Percentiles rank a stretch among this genome's conserved stretches.
Conservation (phyloP, 306 rosid genomes). For the Dalbergia oliveri region DNA sequence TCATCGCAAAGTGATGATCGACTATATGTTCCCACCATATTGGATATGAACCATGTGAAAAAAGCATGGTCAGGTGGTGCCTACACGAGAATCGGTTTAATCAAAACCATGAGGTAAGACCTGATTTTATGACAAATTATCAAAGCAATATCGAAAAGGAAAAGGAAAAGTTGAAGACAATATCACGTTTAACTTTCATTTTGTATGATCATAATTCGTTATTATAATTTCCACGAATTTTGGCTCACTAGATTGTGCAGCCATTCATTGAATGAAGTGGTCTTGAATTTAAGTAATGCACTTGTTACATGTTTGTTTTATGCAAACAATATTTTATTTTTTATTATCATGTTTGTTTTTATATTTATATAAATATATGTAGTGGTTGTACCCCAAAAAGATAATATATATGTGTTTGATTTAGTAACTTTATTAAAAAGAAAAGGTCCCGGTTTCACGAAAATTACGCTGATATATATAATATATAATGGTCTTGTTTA, state of each 20-base stretch:
- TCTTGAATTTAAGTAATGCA: neutral
- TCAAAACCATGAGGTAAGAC: neutral
- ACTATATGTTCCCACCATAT: constrained; percentile 14
- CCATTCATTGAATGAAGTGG: neutral
- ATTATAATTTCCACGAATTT: neutral
- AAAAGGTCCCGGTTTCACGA: too few relatives aligned
- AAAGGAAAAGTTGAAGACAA: constrained; percentile 36
- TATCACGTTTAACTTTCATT: constrained; percentile 42
- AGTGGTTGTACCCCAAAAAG: neutral
- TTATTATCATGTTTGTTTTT: too few relatives aligned
- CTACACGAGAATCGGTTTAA: constrained; percentile 10
- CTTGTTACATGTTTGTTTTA: neutral
- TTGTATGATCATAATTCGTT: constrained; percentile 18
- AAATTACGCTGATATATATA: too few relatives aligned
- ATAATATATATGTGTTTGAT: neutral
- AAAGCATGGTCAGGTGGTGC: constrained; percentile 21
- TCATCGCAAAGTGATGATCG: constrained; percentile 17
- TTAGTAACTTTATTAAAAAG: too few relatives aligned
- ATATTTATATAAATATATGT: neutral
- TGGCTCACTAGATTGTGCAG: neutral
- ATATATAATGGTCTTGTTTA: too few relatives aligned
- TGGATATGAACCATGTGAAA: constrained; percentile 35
- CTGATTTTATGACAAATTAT: neutral
- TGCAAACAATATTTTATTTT: neutral
- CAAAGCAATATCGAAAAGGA: neutral